These are phyloP conservation scores for Trypanosoma mega DNA, from an alignment of 208 protist genomes.

Conservation along the genomic window DNA sequence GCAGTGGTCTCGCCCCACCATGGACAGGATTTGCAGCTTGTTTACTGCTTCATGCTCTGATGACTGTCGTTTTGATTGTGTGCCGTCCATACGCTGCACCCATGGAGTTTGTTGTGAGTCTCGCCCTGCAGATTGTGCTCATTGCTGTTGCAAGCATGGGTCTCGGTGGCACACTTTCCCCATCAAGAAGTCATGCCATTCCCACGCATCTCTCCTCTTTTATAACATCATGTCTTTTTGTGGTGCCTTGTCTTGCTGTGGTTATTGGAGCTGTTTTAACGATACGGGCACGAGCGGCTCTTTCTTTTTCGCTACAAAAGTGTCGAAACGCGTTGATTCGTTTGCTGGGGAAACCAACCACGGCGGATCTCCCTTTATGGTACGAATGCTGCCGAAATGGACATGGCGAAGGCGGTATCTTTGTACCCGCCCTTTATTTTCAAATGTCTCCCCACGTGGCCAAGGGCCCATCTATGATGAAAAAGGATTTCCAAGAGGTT, in stretches of 20 bases:
- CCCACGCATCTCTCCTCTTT: constrained; percentile 14
- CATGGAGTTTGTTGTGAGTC: constrained; percentile 25
- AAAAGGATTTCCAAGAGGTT: too few relatives aligned
- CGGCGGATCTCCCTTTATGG: not conserved
- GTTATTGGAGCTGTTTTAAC: constrained; percentile 2
- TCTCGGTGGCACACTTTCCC: constrained; percentile 1
- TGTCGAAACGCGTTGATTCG: not conserved
- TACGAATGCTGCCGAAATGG: constrained; percentile 8
- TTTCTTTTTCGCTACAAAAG: not conserved
- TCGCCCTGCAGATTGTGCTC: constrained; percentile 21
- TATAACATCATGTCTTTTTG: constrained; percentile 18
- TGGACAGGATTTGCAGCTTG: constrained; percentile 21
- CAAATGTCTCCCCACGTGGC: too few relatives aligned
- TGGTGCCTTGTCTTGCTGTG: constrained; percentile 14
- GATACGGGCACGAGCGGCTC: not conserved
- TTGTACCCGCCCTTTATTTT: constrained; percentile 15
- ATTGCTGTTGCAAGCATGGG: constrained; percentile 18
- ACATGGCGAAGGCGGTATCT: not conserved
- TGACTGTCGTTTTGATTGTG: constrained; percentile 11
- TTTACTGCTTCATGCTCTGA: constrained; percentile 9
- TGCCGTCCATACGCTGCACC: constrained; percentile 18
- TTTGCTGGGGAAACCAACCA: not conserved
- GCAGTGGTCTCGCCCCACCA: constrained; percentile 8
- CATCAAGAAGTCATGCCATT: not conserved
- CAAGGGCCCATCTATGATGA: too few relatives aligned